Percentiles rank a stretch among this genome's conserved stretches.
These are phyloP conservation scores for Aphanomyces euteiches DNA, from an alignment of 352 stramenopile species.

Conservation along the genomic window DNA sequence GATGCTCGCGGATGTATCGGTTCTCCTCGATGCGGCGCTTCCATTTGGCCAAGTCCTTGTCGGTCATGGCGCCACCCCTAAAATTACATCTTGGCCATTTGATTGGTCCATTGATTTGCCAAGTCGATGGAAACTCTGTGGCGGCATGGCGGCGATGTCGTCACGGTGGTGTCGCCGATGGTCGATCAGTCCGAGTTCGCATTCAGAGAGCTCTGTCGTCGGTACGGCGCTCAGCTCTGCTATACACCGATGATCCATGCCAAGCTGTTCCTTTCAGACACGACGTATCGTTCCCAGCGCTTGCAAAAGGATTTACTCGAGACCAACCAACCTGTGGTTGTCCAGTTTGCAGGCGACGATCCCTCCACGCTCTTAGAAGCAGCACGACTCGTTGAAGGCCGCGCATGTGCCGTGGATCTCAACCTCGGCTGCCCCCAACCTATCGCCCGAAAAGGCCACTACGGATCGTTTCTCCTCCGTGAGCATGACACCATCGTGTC, in stretches of 20 bases:
- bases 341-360: conserved; percentile 92
- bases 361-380: conserved; percentile 87
- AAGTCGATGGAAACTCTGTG: conserved; percentile 10
- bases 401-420: conserved; percentile 94
- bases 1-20: conserved; percentile 17
- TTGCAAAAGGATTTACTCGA: conserved; percentile 49
- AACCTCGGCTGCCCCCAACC: conserved; percentile 98
- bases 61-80: not conserved
- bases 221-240: conserved; percentile 93
- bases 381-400: conserved; percentile 81
- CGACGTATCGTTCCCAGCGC: conserved; percentile 35
- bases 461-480: conserved; percentile 95
- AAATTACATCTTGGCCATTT: conserved; percentile 12
- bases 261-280: conserved; percentile 46
- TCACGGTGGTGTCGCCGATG: conserved; percentile 25
- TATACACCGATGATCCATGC: conserved; percentile 99
- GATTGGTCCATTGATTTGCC: not conserved
- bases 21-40: conserved; percentile 27
- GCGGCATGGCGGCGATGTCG: not conserved
- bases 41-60: conserved; percentile 26
- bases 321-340: conserved; percentile 44
- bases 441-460: conserved; percentile 93
- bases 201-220: conserved; percentile 95
- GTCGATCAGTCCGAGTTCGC: conserved; percentile 96
- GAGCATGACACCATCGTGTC: conserved; percentile 78